Base-by-base conservation (phyloP, 208 protist genomes). In the Leishmania tropica region DNA sequence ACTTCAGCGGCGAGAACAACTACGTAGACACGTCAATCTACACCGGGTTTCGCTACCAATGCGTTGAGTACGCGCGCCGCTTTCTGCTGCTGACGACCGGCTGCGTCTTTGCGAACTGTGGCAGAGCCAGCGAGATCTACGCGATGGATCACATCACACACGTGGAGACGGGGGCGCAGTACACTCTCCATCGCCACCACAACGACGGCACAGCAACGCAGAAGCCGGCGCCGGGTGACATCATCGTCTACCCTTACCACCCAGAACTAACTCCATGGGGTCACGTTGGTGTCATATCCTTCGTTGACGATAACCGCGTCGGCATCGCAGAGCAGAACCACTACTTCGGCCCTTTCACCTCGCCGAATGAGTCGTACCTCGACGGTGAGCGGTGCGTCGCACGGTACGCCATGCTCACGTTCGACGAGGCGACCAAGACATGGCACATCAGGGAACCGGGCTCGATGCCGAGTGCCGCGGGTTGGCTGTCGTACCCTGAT, bases 321-420 rank as follows among this genome's bases (percentile, higher is more conserved):
- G 93, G 93, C 42, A 89, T 95, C 42, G 89, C 88, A 8, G 93
- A 96, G 87, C 93, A 96, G 83, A 96, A 96, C 79, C 87, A 94
- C 60, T 85, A 76, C 74, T 94, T 94, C 80, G 80, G 81, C 21
- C 54, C 71, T 42, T 95, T 94, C 76, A 80, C 85, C 40, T 94
- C 87, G 1, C 88, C 90, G 3, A 70, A 71, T 53, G 85, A 86
- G 40, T 75, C 84, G 64, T 94, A 95, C 84, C 86, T 90, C 62
- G 83, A 89, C 64, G 90, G 90, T 31, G 87, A 94, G 84, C 83
- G 85, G 62, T 96, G 93, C 73, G 88, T 96, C 4, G 87, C 82
- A 28, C 90, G 90, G 37, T 92, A 88, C 78, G 76, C 90, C 24
- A 51, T 83, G 40, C 85, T 96, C 31, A 31, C 65, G 19, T 64